These are phyloP conservation scores for Davidsoniella eucalypti DNA, from an alignment of 2,329 filamentous ascomycete species.

Conservation along the genomic window DNA sequence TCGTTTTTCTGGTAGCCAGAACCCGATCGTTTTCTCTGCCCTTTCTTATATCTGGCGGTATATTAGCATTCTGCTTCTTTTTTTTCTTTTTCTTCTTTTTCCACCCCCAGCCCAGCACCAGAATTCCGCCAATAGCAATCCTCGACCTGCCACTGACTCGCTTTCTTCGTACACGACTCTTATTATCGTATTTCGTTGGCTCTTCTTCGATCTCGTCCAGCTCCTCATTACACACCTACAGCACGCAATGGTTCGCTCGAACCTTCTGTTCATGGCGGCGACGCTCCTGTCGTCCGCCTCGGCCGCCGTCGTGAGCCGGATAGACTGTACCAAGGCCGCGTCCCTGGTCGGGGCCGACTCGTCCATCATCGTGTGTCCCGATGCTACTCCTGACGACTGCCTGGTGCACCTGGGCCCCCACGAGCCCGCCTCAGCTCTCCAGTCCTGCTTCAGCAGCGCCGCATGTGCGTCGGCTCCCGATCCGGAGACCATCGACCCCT, in stretches of 20 bases:
- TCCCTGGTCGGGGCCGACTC: conserved; percentile 23
- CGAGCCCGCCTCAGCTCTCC: conserved; percentile 21
- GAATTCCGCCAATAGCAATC: no score
- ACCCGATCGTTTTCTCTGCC: no score
- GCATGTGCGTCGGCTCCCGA: conserved; percentile 20
- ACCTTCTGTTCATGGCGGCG: conserved; percentile 5
- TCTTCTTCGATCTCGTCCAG: not conserved
- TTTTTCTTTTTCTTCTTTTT: no score
- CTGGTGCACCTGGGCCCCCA: conserved; percentile 21
- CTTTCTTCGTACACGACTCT: not conserved
- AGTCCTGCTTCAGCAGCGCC: conserved; percentile 22
- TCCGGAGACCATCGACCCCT: conserved; percentile 19
- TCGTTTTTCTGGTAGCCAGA: no score
- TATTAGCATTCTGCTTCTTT: no score
- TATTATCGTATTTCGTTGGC: no score
- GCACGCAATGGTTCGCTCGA: conserved; percentile 11
- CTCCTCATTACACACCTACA: not conserved
- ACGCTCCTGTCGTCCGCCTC: conserved; percentile 20
- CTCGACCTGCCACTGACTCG: no score
- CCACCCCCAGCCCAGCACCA: no score
- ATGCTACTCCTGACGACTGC: conserved; percentile 27
- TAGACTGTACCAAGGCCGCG: conserved; percentile 16
- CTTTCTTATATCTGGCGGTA: no score
- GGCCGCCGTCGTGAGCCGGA: conserved; percentile 19
- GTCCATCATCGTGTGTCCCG: conserved; percentile 23